Conservation (phyloP, 2,329 filamentous ascomycete species). For the Stemphylium beticola region DNA sequence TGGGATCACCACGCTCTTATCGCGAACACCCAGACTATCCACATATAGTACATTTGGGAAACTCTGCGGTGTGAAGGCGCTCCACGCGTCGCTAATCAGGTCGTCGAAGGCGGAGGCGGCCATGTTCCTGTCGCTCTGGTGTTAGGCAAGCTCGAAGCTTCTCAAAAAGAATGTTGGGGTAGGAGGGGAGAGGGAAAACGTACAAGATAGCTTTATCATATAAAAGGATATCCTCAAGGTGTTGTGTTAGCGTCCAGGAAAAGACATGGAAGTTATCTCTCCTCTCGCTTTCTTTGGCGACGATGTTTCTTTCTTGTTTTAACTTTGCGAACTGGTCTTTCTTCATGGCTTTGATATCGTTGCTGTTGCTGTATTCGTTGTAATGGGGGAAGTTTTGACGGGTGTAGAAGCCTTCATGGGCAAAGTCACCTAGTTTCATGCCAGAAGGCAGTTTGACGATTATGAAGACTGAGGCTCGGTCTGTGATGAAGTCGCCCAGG, state of each 20-base stretch:
- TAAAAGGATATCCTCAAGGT: slow-evolving; percentile 41
- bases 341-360: slow-evolving; percentile 40
- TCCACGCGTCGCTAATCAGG: slow-evolving; percentile 42
- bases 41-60: slow-evolving; percentile 48
- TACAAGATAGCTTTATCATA: slow-evolving; percentile 41
- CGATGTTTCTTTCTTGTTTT: slow-evolving; percentile 36
- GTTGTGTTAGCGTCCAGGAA: slow-evolving; percentile 48
- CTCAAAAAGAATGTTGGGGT: too few relatives aligned
- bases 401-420: slow-evolving; percentile 46
- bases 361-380: slow-evolving; percentile 47
- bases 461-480: slow-evolving; percentile 46
- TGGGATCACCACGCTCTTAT: slow-evolving; percentile 41
- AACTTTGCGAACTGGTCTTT: slow-evolving; percentile 49
- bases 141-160: neutral
- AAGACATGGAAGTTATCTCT: slow-evolving; percentile 46
- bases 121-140: slow-evolving; percentile 24
- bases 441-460: slow-evolving; percentile 40
- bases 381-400: slow-evolving; percentile 43
- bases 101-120: slow-evolving; percentile 39
- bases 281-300: slow-evolving; percentile 23
- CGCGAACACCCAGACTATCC: slow-evolving; percentile 42
- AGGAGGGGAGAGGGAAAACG: too few relatives aligned
- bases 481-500: slow-evolving; percentile 48
- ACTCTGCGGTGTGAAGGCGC: slow-evolving; percentile 40
- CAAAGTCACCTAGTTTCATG: slow-evolving; percentile 38